Evolutionary conservation across 345 rosid genomes (phyloP).

Genomic region (Arabis hirsuta): DNA sequence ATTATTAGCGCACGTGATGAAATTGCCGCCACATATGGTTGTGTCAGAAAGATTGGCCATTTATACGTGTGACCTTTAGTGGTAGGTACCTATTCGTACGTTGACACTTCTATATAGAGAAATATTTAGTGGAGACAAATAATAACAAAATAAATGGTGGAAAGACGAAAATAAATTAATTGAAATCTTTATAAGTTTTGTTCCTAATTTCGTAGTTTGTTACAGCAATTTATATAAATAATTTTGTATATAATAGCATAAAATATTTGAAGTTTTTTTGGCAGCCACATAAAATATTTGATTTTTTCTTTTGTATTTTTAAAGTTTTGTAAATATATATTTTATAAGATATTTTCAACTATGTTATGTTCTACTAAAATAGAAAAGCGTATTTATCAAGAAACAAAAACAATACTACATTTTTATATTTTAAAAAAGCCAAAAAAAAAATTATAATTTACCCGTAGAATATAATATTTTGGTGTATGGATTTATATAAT

Average conservation of each 20-base stretch:
- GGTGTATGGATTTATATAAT: neutral
- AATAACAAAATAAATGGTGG: constrained; percentile 6
- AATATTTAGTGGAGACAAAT: constrained; percentile 5
- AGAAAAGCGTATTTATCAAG: neutral
- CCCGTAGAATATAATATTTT: no score
- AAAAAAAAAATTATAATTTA: no score
- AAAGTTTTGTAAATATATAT: neutral
- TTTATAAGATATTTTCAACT: neutral
- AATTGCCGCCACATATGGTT: constrained; percentile 40
- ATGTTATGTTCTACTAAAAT: neutral
- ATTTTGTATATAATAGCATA: neutral
- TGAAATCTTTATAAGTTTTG: neutral
- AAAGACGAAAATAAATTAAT: neutral
- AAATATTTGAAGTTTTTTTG: neutral
- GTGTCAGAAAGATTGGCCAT: constrained; percentile 30
- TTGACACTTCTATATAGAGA: constrained; percentile 24
- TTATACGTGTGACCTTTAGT: constrained; percentile 32
- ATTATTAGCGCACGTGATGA: constrained; percentile 34
- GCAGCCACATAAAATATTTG: no score
- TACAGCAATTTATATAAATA: neutral
- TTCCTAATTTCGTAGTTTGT: neutral
- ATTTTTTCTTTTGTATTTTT: neutral
- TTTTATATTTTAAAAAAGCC: neutral
- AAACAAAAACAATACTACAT: neutral
- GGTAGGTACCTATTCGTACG: constrained; percentile 36